Percentiles rank a stretch among this genome's conserved stretches.
These are phyloP conservation scores for sorghum (Sorghum bicolor) DNA, from an alignment of 176 grass and related monocot species.

Conservation along the genomic window DNA sequence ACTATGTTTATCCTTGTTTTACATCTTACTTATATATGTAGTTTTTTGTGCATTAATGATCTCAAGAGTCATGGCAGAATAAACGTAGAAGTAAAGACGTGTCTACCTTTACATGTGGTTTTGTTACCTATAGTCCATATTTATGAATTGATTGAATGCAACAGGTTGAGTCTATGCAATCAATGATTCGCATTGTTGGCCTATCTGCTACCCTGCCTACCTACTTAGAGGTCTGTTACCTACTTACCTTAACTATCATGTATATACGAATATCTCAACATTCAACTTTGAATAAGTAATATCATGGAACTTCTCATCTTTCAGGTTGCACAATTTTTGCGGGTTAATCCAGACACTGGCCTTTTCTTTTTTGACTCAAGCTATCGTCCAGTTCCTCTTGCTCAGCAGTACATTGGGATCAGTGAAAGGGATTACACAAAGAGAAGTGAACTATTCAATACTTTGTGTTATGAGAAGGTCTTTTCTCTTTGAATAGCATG, in stretches of 20 bases:
- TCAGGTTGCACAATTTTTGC: slow-evolving; percentile 96
- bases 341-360: slow-evolving; percentile 78
- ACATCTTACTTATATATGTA: slow-evolving; percentile 9
- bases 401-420: slow-evolving; percentile 95
- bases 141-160: slow-evolving; percentile 34
- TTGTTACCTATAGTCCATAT: slow-evolving; percentile 25
- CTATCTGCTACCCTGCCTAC: slow-evolving; percentile 94
- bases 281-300: slow-evolving; percentile 18
- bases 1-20: slow-evolving; percentile 7
- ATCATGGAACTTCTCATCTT: slow-evolving; percentile 16
- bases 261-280: not conserved
- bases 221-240: slow-evolving; percentile 70
- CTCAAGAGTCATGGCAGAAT: slow-evolving; percentile 11
- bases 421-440: slow-evolving; percentile 80
- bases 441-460: slow-evolving; percentile 77
- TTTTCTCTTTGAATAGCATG: slow-evolving; percentile 10
- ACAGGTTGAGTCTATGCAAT: slow-evolving; percentile 97
- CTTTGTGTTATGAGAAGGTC: slow-evolving; percentile 87
- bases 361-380: slow-evolving; percentile 95
- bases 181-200: slow-evolving; percentile 98
- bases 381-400: slow-evolving; percentile 91
- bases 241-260: slow-evolving; percentile 30
- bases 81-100: not conserved
- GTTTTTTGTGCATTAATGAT: slow-evolving; percentile 1
- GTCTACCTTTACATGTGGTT: slow-evolving; percentile 21